phyloP scores from a whole-genome alignment of 768 basidiomycete species.

The Sarcomyxa edulis region DNA sequence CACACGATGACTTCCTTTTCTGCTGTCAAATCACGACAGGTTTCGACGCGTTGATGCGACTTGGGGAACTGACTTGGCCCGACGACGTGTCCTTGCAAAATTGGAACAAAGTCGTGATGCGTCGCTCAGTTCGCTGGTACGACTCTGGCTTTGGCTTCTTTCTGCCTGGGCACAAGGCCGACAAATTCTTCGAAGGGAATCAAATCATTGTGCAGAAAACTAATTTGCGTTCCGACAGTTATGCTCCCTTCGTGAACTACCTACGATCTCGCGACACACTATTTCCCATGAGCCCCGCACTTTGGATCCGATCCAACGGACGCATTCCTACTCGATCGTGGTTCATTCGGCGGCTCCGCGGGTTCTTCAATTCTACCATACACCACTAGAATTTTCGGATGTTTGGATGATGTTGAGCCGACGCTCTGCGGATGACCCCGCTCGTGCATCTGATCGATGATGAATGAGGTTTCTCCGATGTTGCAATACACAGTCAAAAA shows the following conservation, averaged over 20 bases:
- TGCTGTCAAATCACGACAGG: no score
- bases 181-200: constrained; percentile 23
- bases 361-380: constrained; percentile 13
- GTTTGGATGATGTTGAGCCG: no score
- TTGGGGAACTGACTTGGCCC: neutral
- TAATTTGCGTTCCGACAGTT: constrained; percentile 8
- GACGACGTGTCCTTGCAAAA: neutral
- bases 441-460: no score
- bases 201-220: constrained; percentile 9
- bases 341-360: constrained; percentile 24
- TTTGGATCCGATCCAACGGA: constrained; percentile 28
- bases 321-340: constrained; percentile 25
- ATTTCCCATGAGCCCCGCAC: constrained; percentile 19
- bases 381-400: no score
- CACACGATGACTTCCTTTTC: constrained; percentile 22
- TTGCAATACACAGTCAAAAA: no score
- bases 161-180: constrained; percentile 28
- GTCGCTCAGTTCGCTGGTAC: neutral
- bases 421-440: no score
- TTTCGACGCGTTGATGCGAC: no score
- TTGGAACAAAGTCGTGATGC: neutral
- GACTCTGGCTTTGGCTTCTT: neutral
- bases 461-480: no score
- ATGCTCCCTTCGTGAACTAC: constrained; percentile 14
- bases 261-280: constrained; percentile 16